Evolutionary conservation across 805 yeast species (phyloP).

Genomic region (Vanderwaltozyma yarrowii): DNA sequence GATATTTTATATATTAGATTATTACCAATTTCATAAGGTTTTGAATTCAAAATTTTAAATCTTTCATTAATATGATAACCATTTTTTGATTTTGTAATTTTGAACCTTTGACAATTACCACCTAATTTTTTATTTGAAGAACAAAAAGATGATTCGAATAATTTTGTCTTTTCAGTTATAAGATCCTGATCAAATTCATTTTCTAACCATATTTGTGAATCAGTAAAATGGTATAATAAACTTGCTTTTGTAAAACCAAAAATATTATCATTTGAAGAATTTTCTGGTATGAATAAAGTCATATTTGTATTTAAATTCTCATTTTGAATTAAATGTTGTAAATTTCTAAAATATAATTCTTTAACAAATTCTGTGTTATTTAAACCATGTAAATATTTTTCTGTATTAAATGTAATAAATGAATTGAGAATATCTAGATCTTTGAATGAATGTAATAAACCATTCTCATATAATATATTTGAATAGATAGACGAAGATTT

Average conservation of each 20-base stretch:
- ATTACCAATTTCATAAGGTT: constrained; percentile 45
- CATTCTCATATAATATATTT: constrained; percentile 37
- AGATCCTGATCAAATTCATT: constrained; percentile 8
- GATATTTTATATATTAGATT: constrained; percentile 58
- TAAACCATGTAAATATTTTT: constrained; percentile 49
- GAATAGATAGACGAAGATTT: constrained; percentile 27
- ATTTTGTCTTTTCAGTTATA: constrained; percentile 11
- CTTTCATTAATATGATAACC: constrained; percentile 45
- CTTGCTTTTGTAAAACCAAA: constrained; percentile 28
- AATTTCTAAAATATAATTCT: constrained; percentile 54
- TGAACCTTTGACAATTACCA: constrained; percentile 52
- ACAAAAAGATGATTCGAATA: constrained; percentile 47
- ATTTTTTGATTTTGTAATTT: constrained; percentile 28
- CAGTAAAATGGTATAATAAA: constrained; percentile 53
- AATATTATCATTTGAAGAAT: constrained; percentile 27
- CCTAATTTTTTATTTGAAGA: constrained; percentile 42
- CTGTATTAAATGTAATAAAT: constrained; percentile 36
- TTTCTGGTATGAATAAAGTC: constrained; percentile 50
- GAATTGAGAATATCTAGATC: constrained; percentile 19
- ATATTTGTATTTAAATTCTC: constrained; percentile 31
- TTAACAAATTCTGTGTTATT: constrained; percentile 54
- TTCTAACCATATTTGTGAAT: constrained; percentile 13
- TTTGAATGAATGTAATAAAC: constrained; percentile 41
- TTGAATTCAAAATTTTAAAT: constrained; percentile 32
- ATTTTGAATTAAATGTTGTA: constrained; percentile 49